Conservation (phyloP, 106 monocot genomes). For the Dendrobium nobile region DNA sequence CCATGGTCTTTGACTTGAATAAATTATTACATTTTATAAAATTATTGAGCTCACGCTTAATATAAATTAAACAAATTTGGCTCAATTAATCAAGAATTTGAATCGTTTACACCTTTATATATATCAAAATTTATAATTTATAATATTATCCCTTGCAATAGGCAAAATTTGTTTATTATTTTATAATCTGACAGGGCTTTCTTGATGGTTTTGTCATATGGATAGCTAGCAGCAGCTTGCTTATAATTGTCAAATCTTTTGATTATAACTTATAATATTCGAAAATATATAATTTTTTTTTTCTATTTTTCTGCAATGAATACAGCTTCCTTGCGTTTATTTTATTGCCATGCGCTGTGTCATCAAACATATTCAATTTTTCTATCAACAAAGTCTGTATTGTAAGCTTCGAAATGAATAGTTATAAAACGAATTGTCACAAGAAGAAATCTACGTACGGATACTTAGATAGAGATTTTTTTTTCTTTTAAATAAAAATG, state of each 20-base stretch:
- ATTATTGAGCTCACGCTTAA: no score
- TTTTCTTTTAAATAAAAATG: no score
- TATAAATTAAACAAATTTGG: no score
- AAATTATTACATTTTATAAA: no score
- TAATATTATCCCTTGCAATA: not conserved
- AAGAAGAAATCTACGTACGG: not conserved
- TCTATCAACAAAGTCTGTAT: not conserved
- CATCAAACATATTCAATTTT: not conserved
- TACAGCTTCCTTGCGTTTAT: not conserved
- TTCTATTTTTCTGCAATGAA: not conserved
- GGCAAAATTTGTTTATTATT: not conserved
- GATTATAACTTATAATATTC: not conserved
- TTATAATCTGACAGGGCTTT: no score
- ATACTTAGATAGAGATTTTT: no score
- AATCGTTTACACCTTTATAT: no score
- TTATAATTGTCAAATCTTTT: not conserved
- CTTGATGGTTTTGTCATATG: not conserved
- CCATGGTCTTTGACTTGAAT: no score
- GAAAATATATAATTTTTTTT: not conserved
- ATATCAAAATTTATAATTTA: no score
- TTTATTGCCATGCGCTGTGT: not conserved
- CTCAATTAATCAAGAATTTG: no score
- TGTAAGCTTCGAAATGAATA: not conserved
- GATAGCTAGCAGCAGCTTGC: not conserved
- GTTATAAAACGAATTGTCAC: not conserved